Percentiles rank a stretch among this genome's conserved stretches.
phyloP scores from a whole-genome alignment of 2,329 filamentous ascomycete species.

The Penicillium thymicola region DNA sequence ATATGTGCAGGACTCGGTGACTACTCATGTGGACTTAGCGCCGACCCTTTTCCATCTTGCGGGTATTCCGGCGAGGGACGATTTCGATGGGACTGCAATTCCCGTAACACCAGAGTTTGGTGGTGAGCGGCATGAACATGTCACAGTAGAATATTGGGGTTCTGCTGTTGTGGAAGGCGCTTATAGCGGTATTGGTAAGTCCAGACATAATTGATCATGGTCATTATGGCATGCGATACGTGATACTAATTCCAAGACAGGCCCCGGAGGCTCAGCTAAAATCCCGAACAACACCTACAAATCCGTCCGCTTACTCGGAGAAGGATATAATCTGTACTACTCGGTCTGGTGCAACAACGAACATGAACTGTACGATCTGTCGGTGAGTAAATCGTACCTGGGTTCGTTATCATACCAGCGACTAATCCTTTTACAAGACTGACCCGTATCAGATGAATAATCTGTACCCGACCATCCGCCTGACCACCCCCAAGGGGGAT shows the following conservation, averaged over 20 bases:
- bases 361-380: constrained; percentile 42
- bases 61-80: constrained; percentile 40
- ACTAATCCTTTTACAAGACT: constrained; percentile 22
- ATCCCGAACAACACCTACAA: constrained; percentile 42
- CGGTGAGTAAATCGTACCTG: constrained; percentile 16
- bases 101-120: constrained; percentile 33
- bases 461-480: constrained; percentile 23
- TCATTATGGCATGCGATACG: background rate
- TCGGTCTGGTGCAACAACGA: constrained; percentile 43
- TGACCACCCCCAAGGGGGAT: background rate
- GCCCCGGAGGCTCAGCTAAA: constrained; percentile 14
- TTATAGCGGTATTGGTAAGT: constrained; percentile 27
- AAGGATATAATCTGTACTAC: constrained; percentile 40
- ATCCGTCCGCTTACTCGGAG: constrained; percentile 35
- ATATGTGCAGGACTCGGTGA: constrained; percentile 47
- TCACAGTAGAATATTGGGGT: constrained; percentile 59
- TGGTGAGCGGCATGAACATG: constrained; percentile 50
- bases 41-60: constrained; percentile 56
- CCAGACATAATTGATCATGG: background rate
- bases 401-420: background rate
- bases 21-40: constrained; percentile 62
- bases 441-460: constrained; percentile 40
- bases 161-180: constrained; percentile 30
- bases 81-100: constrained; percentile 59
- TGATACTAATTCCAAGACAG: constrained; percentile 7